A percentile compares a stretch with the other conserved stretches of the same genome.
Evolutionary conservation across 139 green algal genomes (phyloP).

Genomic region (Micromonas commoda): DNA sequence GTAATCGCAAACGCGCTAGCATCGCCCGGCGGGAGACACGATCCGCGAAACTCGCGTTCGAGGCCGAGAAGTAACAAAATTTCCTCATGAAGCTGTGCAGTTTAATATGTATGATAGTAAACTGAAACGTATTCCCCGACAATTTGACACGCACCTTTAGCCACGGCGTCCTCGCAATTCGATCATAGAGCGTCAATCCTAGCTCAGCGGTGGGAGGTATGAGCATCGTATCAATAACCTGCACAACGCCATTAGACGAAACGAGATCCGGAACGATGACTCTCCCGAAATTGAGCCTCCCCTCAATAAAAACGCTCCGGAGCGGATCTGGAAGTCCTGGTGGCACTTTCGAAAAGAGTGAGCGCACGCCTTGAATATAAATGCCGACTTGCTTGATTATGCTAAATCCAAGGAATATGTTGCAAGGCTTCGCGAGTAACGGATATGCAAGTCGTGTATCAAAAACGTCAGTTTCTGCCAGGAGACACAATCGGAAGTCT

Average conservation of each 20-base stretch:
- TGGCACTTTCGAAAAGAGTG: not conserved
- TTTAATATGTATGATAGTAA: not conserved
- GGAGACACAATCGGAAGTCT: not conserved
- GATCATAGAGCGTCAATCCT: not conserved
- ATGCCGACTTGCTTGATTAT: not conserved
- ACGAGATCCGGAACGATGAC: not conserved
- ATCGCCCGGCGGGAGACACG: not conserved
- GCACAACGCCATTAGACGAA: not conserved
- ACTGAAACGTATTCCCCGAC: not conserved
- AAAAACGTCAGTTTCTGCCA: not conserved
- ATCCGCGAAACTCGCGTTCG: not conserved
- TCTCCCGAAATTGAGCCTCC: not conserved
- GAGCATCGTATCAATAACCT: not conserved
- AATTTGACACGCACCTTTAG: not conserved
- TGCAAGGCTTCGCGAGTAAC: not conserved
- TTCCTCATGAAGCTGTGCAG: not conserved
- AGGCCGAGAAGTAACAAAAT: not conserved
- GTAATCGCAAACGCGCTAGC: not conserved
- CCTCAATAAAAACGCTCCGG: not conserved
- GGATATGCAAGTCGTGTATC: not conserved
- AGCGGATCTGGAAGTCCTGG: not conserved
- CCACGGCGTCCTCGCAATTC: not conserved
- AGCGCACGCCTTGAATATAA: not conserved
- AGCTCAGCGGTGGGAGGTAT: conserved; percentile 17
- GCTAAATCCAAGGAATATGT: not conserved